Evolutionary conservation across 106 monocot genomes (phyloP).

Genomic region (Dioscorea dumetorum): DNA sequence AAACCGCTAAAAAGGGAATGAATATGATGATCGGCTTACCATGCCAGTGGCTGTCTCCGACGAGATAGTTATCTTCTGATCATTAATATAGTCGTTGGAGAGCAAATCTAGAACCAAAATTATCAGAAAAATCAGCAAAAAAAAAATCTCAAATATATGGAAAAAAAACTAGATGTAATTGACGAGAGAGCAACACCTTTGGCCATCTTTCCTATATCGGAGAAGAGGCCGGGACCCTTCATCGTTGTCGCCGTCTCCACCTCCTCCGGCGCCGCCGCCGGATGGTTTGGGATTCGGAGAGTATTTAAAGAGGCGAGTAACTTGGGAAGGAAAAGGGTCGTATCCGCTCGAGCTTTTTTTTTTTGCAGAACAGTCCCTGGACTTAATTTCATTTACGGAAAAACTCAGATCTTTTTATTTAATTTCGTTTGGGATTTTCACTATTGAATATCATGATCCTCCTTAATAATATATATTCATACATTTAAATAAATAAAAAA

Average conservation of each 20-base stretch:
- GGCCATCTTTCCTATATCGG: slow-evolving; percentile 44
- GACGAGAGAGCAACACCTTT: slow-evolving; percentile 10
- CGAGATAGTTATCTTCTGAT: slow-evolving; percentile 67
- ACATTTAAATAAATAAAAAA: too few species aligned
- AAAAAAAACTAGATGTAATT: not conserved
- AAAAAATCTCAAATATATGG: not conserved
- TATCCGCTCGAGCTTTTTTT: not conserved
- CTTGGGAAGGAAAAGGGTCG: not conserved
- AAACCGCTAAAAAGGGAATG: not conserved
- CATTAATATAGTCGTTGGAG: slow-evolving; percentile 54
- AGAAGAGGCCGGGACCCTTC: slow-evolving; percentile 46
- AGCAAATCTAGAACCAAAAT: slow-evolving; percentile 52
- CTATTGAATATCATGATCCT: not conserved
- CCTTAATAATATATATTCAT: too few species aligned
- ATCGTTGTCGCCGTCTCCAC: slow-evolving; percentile 4
- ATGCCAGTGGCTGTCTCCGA: slow-evolving; percentile 46
- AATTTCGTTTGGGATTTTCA: not conserved
- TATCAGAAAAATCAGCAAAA: not conserved
- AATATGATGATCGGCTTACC: slow-evolving; percentile 24
- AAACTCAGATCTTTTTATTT: too few species aligned
- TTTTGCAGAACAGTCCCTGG: not conserved
- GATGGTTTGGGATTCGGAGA: not conserved
- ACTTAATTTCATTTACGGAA: not conserved
- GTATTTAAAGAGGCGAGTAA: not conserved
- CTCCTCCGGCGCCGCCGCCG: too few species aligned